These are phyloP conservation scores for Cryphonectria nitschkei DNA, from an alignment of 2,329 filamentous ascomycete species.

Conservation along the genomic window DNA sequence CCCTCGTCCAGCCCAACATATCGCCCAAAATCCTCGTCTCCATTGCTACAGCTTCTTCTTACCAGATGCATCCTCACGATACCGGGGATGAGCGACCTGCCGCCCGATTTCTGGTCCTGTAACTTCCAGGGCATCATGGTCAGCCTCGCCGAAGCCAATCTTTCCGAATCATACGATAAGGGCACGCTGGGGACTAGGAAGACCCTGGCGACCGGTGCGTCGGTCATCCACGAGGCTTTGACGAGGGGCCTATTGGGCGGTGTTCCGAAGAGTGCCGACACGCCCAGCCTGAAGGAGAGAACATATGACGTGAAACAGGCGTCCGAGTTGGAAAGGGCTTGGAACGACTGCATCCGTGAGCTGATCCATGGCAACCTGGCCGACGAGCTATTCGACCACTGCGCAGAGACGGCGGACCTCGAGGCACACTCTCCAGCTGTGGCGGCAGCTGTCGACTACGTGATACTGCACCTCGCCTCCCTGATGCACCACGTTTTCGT, in stretches of 20 bases:
- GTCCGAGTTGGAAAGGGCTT: slow-evolving; percentile 64
- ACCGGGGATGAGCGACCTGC: slow-evolving; percentile 67
- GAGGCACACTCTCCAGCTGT: slow-evolving; percentile 66
- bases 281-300: slow-evolving; percentile 36
- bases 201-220: slow-evolving; percentile 72
- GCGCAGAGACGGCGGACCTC: slow-evolving; percentile 63
- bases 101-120: slow-evolving; percentile 67
- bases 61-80: slow-evolving; percentile 66
- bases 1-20: slow-evolving; percentile 32
- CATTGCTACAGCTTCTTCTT: slow-evolving; percentile 70
- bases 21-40: slow-evolving; percentile 52
- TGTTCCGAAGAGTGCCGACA: slow-evolving; percentile 41
- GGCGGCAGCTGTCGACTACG: slow-evolving; percentile 66
- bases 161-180: slow-evolving; percentile 84
- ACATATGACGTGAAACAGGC: slow-evolving; percentile 62
- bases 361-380: slow-evolving; percentile 70
- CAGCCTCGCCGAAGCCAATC: slow-evolving; percentile 66
- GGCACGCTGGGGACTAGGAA: slow-evolving; percentile 74
- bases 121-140: slow-evolving; percentile 62
- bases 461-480: slow-evolving; percentile 73
- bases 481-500: slow-evolving; percentile 76
- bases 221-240: slow-evolving; percentile 70
- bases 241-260: slow-evolving; percentile 69
- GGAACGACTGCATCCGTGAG: slow-evolving; percentile 68
- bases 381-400: slow-evolving; percentile 66